These are phyloP conservation scores for Rhodotorula sp. DNA, from an alignment of 1,284 basidiomycete species.

Conservation along the genomic window DNA sequence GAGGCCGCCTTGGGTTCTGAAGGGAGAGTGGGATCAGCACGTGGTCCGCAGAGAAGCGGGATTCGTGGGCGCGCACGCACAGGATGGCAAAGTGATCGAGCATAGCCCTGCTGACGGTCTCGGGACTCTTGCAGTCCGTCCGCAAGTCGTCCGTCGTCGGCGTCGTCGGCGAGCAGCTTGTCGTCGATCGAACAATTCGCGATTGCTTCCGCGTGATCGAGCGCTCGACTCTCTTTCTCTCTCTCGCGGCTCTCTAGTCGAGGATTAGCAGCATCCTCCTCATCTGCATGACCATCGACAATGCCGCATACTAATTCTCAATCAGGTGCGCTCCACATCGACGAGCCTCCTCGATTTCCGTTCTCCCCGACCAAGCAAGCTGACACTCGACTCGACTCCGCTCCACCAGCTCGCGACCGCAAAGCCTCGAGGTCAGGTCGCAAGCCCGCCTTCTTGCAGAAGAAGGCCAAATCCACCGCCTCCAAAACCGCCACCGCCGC, in stretches of 20 bases:
- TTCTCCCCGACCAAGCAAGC: neutral
- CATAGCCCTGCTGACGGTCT: neutral
- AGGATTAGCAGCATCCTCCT: too few species aligned
- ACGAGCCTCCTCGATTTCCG: too few species aligned
- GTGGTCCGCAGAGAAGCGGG: too few species aligned
- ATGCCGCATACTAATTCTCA: conserved; percentile 38
- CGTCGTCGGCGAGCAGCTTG: neutral
- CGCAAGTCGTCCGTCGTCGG: too few species aligned
- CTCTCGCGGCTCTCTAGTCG: too few species aligned
- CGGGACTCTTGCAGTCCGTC: too few species aligned
- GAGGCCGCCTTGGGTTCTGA: conserved; percentile 65
- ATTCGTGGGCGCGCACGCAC: neutral
- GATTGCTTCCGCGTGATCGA: too few species aligned
- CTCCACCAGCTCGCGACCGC: conserved; percentile 17
- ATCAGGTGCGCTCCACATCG: neutral
- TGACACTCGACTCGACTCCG: neutral
- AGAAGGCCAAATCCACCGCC: conserved; percentile 9
- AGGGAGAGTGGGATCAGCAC: too few species aligned
- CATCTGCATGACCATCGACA: neutral
- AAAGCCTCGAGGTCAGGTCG: conserved; percentile 22
- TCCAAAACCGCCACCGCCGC: neutral
- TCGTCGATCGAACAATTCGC: too few species aligned
- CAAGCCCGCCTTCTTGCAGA: conserved; percentile 32
- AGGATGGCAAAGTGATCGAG: neutral
- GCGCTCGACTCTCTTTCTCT: neutral